A percentile compares a stretch with the other conserved stretches of the same genome.
phyloP scores from a whole-genome alignment of 2,329 filamentous ascomycete genomes.

The Lachnum nothofagi region DNA sequence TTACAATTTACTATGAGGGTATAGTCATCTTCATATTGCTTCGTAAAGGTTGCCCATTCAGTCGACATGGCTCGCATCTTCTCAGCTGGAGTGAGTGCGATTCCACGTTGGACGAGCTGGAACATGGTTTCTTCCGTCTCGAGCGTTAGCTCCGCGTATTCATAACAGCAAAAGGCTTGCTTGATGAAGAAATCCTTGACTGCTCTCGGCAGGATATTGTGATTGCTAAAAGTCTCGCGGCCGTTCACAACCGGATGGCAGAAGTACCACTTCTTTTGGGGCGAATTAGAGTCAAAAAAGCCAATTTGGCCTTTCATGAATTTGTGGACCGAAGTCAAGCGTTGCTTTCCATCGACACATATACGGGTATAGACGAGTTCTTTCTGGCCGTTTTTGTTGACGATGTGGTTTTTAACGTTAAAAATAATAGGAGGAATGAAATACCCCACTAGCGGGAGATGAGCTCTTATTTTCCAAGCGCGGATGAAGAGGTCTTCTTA shows the following conservation, averaged over 20 bases:
- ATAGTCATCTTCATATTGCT: constrained; percentile 40
- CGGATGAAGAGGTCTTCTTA: constrained; percentile 10
- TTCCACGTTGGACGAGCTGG: constrained; percentile 42
- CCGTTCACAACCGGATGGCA: constrained; percentile 27
- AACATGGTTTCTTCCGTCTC: constrained; percentile 45
- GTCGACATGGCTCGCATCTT: constrained; percentile 43
- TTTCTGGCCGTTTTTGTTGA: constrained; percentile 14
- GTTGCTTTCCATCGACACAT: constrained; percentile 46
- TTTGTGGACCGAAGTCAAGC: constrained; percentile 40
- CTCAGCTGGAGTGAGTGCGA: constrained; percentile 41
- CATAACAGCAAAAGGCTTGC: constrained; percentile 40
- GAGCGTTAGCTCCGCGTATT: constrained; percentile 37
- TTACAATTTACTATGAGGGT: constrained; percentile 34
- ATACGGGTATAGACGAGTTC: constrained; percentile 29
- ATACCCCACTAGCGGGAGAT: constrained; percentile 26
- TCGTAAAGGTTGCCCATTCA: constrained; percentile 41
- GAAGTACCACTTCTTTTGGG: constrained; percentile 38
- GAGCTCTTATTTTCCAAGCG: constrained; percentile 5
- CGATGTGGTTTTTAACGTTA: constrained; percentile 31
- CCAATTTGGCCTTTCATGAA: constrained; percentile 43
- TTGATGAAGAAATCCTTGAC: constrained; percentile 36
- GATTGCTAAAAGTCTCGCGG: constrained; percentile 20
- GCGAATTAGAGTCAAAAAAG: constrained; percentile 37
- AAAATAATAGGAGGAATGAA: constrained; percentile 46
- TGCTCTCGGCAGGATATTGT: constrained; percentile 34